A percentile compares a stretch with the other conserved stretches of the same genome.
Conservation (phyloP, 2,329 filamentous ascomycete species). For the Diplodia sapinea region DNA sequence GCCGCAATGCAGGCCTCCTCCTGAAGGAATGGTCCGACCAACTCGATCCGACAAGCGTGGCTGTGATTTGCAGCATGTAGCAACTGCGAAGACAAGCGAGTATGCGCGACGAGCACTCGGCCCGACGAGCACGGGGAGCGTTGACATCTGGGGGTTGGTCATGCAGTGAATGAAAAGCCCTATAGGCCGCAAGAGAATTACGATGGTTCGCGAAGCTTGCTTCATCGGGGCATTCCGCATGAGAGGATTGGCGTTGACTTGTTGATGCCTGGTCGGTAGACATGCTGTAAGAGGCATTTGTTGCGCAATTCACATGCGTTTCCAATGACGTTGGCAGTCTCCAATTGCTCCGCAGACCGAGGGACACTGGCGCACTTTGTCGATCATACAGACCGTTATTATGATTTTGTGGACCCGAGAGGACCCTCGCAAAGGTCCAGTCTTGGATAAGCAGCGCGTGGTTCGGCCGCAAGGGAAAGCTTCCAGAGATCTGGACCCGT, state of each 20-base stretch:
- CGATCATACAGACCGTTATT: background rate
- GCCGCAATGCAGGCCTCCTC: background rate
- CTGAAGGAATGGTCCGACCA: background rate
- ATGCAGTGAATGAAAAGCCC: background rate
- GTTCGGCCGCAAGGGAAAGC: background rate
- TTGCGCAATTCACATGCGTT: background rate
- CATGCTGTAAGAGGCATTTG: background rate
- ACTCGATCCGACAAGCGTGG: background rate
- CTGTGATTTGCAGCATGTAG: background rate
- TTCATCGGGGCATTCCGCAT: background rate
- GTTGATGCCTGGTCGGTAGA: background rate
- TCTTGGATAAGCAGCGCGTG: background rate
- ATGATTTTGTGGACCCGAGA: background rate
- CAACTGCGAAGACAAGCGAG: background rate
- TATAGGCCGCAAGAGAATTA: background rate
- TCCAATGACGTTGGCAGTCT: background rate
- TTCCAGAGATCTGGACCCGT: background rate
- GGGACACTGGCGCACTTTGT: slow-evolving; percentile 1
- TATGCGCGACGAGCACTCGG: background rate
- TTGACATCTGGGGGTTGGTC: background rate
- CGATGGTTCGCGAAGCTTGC: background rate
- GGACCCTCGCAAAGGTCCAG: background rate
- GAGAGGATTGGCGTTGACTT: background rate
- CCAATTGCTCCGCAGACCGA: background rate
- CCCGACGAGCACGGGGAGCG: background rate